These are phyloP conservation scores for Termitomyces sp. DNA, from an alignment of 768 basidiomycete genomes.

Conservation along the genomic window DNA sequence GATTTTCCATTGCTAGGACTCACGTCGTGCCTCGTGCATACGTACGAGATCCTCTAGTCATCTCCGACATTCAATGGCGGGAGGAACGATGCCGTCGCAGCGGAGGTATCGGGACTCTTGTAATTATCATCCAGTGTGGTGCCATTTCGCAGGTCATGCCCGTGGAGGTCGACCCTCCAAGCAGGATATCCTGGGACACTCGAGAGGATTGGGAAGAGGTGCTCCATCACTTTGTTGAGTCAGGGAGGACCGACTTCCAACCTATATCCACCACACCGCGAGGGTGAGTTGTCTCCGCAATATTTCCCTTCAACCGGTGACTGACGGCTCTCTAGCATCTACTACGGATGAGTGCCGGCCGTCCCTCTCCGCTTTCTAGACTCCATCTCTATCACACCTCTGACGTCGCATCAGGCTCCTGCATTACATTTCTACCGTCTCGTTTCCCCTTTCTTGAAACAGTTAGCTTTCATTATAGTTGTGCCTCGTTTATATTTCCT, in stretches of 20 bases:
- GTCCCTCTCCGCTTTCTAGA: constrained; percentile 2
- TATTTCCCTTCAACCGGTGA: constrained; percentile 9
- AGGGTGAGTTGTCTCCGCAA: constrained; percentile 49
- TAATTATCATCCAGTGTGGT: constrained; percentile 76
- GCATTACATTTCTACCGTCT: constrained; percentile 2
- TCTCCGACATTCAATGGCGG: constrained; percentile 72
- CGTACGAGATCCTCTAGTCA: constrained; percentile 74
- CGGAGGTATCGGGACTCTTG: constrained; percentile 74
- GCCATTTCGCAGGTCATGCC: constrained; percentile 81
- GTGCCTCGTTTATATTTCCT: neutral
- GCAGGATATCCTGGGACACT: constrained; percentile 72
- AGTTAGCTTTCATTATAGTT: neutral
- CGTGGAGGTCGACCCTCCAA: constrained; percentile 78
- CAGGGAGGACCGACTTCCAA: constrained; percentile 73
- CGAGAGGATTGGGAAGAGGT: constrained; percentile 73
- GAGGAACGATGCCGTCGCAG: constrained; percentile 74
- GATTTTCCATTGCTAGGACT: constrained; percentile 66
- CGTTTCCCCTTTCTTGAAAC: constrained; percentile 4
- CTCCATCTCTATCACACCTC: constrained; percentile 19
- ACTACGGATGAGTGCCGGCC: constrained; percentile 35
- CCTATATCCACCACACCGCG: constrained; percentile 76
- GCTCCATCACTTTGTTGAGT: constrained; percentile 67
- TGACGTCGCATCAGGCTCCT: constrained; percentile 8
- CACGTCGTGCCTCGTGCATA: constrained; percentile 71
- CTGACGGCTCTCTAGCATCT: constrained; percentile 29